Evolutionary conservation across 139 green algal species (phyloP).

Genomic region (Volvox africanus): DNA sequence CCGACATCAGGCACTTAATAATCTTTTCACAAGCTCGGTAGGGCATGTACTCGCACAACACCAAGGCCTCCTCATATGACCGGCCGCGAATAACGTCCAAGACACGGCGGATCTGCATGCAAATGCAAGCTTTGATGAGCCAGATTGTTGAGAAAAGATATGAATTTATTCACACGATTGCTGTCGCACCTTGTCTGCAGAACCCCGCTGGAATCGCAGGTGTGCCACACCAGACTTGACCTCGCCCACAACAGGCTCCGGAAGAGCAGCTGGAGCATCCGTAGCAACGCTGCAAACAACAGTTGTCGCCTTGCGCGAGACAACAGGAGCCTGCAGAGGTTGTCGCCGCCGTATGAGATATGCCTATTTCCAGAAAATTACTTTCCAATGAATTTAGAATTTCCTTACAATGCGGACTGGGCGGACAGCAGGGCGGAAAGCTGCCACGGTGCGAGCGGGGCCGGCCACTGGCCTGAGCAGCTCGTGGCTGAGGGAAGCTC

Average conservation of each 20-base stretch:
- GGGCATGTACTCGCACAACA: slow-evolving; percentile 95
- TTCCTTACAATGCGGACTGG: slow-evolving; percentile 46
- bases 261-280: slow-evolving; percentile 48
- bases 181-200: slow-evolving; percentile 74
- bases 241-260: slow-evolving; percentile 18
- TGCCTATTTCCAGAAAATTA: not conserved
- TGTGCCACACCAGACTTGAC: slow-evolving; percentile 68
- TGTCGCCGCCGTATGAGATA: not conserved
- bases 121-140: not conserved
- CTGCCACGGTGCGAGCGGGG: slow-evolving; percentile 4
- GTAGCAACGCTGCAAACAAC: slow-evolving; percentile 61
- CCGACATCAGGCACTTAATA: slow-evolving; percentile 81
- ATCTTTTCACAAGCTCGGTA: slow-evolving; percentile 89
- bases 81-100: slow-evolving; percentile 92
- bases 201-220: slow-evolving; percentile 76
- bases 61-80: slow-evolving; percentile 94
- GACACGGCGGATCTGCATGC: slow-evolving; percentile 87
- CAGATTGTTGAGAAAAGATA: not conserved
- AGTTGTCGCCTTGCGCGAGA: slow-evolving; percentile 42
- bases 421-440: slow-evolving; percentile 44
- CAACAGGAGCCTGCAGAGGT: slow-evolving; percentile 54
- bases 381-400: not conserved
- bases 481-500: slow-evolving; percentile 13
- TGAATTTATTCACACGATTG: not conserved
- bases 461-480: slow-evolving; percentile 17